Percentiles rank a stretch among this genome's conserved stretches.
Conservation (phyloP, 2,329 filamentous ascomycete species). For the Paecilomyces sp. region DNA sequence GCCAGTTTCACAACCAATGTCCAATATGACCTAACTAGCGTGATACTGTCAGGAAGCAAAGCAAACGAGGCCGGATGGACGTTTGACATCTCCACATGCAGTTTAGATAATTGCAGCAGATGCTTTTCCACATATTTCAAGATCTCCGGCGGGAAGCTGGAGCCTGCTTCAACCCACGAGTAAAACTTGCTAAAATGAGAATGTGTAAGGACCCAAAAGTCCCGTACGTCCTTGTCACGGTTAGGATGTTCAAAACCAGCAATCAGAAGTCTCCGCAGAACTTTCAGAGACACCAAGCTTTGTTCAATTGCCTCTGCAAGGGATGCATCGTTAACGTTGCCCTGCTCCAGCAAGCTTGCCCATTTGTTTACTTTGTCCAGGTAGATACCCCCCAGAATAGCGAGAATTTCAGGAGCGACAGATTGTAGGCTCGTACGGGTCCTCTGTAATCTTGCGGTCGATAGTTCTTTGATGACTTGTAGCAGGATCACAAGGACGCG, state of each 20-base stretch:
- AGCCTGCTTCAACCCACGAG: slow-evolving; percentile 52
- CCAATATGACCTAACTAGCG: slow-evolving; percentile 80
- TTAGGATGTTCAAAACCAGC: slow-evolving; percentile 79
- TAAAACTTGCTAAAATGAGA: slow-evolving; percentile 73
- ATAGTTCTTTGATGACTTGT: slow-evolving; percentile 83
- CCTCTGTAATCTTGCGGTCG: slow-evolving; percentile 67
- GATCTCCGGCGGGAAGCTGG: slow-evolving; percentile 44
- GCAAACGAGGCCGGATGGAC: slow-evolving; percentile 76
- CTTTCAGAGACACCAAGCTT: slow-evolving; percentile 71
- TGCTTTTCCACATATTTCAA: slow-evolving; percentile 71
- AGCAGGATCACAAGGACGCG: slow-evolving; percentile 71
- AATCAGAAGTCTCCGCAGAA: slow-evolving; percentile 69
- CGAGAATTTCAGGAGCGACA: slow-evolving; percentile 76
- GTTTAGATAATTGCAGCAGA: slow-evolving; percentile 80
- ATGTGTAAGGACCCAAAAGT: slow-evolving; percentile 75
- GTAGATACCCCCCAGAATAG: slow-evolving; percentile 72
- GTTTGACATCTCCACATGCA: slow-evolving; percentile 80
- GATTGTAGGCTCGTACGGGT: slow-evolving; percentile 71
- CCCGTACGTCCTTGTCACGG: slow-evolving; percentile 64
- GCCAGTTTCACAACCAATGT: slow-evolving; percentile 69
- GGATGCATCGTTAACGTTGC: slow-evolving; percentile 51
- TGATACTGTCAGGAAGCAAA: slow-evolving; percentile 69
- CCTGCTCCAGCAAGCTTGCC: slow-evolving; percentile 54
- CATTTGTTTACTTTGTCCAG: slow-evolving; percentile 64
- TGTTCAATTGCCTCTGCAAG: slow-evolving; percentile 62